Base-by-base conservation (phyloP, 129 eudicot species). In the Rutidosis leptorrhynchoides region DNA sequence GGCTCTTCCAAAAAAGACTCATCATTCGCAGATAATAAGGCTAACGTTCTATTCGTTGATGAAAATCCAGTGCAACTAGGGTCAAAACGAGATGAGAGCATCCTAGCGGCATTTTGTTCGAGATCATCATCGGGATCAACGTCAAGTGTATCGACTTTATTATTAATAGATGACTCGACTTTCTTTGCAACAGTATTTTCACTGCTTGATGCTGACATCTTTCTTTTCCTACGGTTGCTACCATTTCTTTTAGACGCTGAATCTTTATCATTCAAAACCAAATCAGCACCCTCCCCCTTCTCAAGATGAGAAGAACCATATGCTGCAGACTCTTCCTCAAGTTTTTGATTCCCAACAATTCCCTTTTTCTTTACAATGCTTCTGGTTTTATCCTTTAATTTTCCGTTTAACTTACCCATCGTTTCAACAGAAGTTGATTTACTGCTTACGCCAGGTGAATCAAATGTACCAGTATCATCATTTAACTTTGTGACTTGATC, bases 41-140 rank as follows among this genome's bases (percentile, higher is more conserved):
- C 64, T 20, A 78, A 76, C 68, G 79, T 40, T 75, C 68, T 79
- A 67, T 65, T 70, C 52, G 76, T 74, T 20, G 77, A 77, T 45
- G 83, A 68, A 80, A 77, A 81, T 11, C 88, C 84, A n/a, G 92
- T 88, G 68, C 96, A 89, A 42, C 96, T 81, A 35, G 99, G 97
- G 75, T 89, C 95, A 68, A 94, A 94, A 66, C 97, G 89, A 69
- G 97, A 94, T 6, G 97, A 94, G 22, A 94, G 97, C 99, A 94
- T 94, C 76, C 86, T 81, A 0, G 97, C 95, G 6, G 99, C 99
- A 83, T 94, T 94, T 68, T 77, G 86, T 72, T 94, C 99, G 48
- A 94, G 97, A 76, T 90, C 95, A 58, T 84, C 95, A 49, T 84
- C 95, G 22, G 62, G 84, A 49, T 72, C 76, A 61, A 72, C 77